Percentiles rank a stretch among this genome's conserved stretches.
phyloP scores from a whole-genome alignment of 768 basidiomycete genomes.

The Suillus subaureus region DNA sequence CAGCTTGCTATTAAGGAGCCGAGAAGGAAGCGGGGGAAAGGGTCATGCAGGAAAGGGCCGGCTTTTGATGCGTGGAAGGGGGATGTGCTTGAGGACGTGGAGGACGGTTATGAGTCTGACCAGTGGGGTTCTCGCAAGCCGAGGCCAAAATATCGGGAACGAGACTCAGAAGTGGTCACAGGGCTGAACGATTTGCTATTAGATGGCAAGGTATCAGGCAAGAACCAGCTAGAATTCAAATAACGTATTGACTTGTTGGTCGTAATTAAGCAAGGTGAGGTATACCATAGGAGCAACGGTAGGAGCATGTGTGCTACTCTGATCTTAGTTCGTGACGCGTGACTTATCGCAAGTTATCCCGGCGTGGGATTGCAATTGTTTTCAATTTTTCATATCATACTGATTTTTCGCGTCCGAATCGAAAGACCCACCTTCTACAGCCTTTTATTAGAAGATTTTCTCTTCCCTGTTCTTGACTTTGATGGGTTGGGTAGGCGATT shows the following conservation, averaged over 20 bases:
- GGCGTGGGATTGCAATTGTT: too few species aligned
- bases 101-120: conserved; percentile 51
- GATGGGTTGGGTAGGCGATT: too few species aligned
- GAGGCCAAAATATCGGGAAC: background rate
- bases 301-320: background rate
- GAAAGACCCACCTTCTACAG: too few species aligned
- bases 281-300: too few species aligned
- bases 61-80: conserved; percentile 45
- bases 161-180: background rate
- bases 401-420: too few species aligned
- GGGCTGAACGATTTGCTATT: background rate
- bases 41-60: conserved; percentile 29
- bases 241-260: conserved; percentile 1
- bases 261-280: background rate
- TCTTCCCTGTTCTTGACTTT: too few species aligned
- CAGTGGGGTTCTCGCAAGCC: conserved; percentile 37
- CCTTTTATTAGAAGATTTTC: too few species aligned
- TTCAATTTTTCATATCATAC: too few species aligned
- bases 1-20: conserved; percentile 33
- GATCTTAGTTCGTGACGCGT: too few species aligned
- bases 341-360: too few species aligned
- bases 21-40: conserved; percentile 19
- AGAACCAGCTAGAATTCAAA: background rate
- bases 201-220: background rate
- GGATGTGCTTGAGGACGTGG: conserved; percentile 26